phyloP scores from a whole-genome alignment of 2,329 filamentous ascomycete species.

The Coniochaeta hoffmannii region DNA sequence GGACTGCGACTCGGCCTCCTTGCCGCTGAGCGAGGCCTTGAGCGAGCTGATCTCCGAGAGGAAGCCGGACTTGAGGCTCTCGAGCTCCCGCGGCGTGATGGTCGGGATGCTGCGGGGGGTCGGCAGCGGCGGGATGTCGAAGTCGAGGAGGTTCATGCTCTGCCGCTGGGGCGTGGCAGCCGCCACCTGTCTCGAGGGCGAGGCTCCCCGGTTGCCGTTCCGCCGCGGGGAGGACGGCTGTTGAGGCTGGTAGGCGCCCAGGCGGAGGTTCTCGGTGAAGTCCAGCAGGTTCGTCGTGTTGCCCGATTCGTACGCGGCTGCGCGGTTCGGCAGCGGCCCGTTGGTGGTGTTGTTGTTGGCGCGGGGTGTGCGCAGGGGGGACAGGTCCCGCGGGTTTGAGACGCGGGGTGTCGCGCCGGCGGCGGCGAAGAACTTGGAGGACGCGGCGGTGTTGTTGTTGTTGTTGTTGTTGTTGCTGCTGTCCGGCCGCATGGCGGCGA shows the following conservation, averaged over 20 bases:
- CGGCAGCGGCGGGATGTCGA: slow-evolving; percentile 87
- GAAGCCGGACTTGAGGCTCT: slow-evolving; percentile 84
- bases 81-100: slow-evolving; percentile 85
- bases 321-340: slow-evolving; percentile 10
- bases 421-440: slow-evolving; percentile 40
- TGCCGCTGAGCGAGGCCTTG: slow-evolving; percentile 83
- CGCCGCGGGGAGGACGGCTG: slow-evolving; percentile 36
- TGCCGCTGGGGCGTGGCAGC: slow-evolving; percentile 39
- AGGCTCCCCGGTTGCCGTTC: slow-evolving; percentile 15
- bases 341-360: slow-evolving; percentile 13
- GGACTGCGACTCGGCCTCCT: slow-evolving; percentile 83
- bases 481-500: slow-evolving; percentile 61
- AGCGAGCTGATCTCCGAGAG: slow-evolving; percentile 92
- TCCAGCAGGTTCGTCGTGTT: slow-evolving; percentile 76
- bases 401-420: slow-evolving; percentile 29
- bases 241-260: slow-evolving; percentile 24
- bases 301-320: slow-evolving; percentile 39
- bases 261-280: slow-evolving; percentile 68
- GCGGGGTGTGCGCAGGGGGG: slow-evolving; percentile 24
- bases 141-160: slow-evolving; percentile 68
- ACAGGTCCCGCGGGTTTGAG: slow-evolving; percentile 19
- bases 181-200: slow-evolving; percentile 26
- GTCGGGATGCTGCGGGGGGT: slow-evolving; percentile 88
- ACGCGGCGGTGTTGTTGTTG: slow-evolving; percentile 22
- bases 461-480: no score